Conservation (phyloP, 768 basidiomycete species). For the Tylopilus sp. region DNA sequence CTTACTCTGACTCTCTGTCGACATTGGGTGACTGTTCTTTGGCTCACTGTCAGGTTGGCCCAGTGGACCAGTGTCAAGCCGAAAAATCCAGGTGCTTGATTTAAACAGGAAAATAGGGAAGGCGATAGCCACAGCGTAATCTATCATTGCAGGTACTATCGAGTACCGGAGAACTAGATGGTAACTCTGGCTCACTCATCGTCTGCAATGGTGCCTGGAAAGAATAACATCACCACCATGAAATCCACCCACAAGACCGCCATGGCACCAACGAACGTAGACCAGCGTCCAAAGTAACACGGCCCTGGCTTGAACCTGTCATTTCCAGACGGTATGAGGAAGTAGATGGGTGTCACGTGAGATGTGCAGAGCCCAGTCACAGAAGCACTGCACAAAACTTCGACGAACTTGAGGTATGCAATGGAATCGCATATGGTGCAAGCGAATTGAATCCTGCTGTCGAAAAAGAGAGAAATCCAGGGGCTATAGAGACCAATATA, state of each 20-base stretch:
- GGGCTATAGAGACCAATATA: constrained; percentile 27
- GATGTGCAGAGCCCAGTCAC: constrained; percentile 37
- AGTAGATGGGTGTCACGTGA: constrained; percentile 35
- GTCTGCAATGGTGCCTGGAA: constrained; percentile 28
- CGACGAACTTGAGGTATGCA: neutral
- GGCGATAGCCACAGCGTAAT: constrained; percentile 28
- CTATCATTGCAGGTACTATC: neutral
- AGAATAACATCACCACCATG: constrained; percentile 33
- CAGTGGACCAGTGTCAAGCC: constrained; percentile 34
- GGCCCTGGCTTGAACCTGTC: constrained; percentile 33
- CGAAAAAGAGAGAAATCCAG: constrained; percentile 35
- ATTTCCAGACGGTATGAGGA: constrained; percentile 34
- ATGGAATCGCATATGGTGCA: constrained; percentile 27
- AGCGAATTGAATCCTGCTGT: constrained; percentile 32
- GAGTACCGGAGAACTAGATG: neutral
- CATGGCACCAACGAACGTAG: constrained; percentile 28
- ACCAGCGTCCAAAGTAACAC: constrained; percentile 32
- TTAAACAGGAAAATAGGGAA: constrained; percentile 30
- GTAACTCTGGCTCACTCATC: constrained; percentile 34
- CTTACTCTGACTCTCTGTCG: neutral
- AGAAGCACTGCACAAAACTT: constrained; percentile 19
- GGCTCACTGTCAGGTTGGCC: constrained; percentile 20
- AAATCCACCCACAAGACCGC: constrained; percentile 33
- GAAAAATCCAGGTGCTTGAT: constrained; percentile 32
- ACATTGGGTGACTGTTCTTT: neutral